Evolutionary conservation across 2,329 filamentous ascomycete genomes (phyloP), one percentile per base, ranked within the genome.

Genomic region (Trichothecium roseum): DNA sequence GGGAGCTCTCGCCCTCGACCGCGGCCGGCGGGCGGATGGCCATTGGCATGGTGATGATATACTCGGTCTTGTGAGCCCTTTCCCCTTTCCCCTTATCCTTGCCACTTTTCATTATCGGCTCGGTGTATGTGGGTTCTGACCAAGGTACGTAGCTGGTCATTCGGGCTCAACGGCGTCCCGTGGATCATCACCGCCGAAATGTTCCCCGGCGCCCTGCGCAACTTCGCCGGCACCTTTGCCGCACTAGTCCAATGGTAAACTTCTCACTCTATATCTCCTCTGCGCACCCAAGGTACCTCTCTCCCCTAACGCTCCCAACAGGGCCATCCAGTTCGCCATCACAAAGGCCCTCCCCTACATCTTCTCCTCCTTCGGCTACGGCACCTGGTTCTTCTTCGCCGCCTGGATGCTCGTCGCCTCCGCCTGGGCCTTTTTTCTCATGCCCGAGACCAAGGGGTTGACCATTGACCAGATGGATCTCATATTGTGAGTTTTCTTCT

Each of bases 381-480:
- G 70, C 5, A 68, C 67, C 2, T 74, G 68, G 57, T 72, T 72
- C 52, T 72, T 74, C 54, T 75, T 75, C 42, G 70, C 67, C 1
- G 58, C 58, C 3, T 60, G 66, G 46, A 69, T 72, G 56, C 50
- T 73, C 6, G 46, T 60, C 9, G 64, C 66, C 5, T 55, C 60
- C 8, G 38, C 66, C 18, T 73, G 65, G 53, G 60, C 66, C 3
- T 72, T 59, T 42, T 66, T 71, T 50, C 62, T 71, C 36, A 49
- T 73, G 3, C 69, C 69, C 1, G 69, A 74, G 49, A 73, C 69
- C 5, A 73, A 72, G 46, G 69, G 69, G 37, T 53, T 69, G 36
- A 68, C 66, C 0, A 54, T 73, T 3, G 69, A 74, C 29, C 63
- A 66, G 32, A 68, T 72, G 52, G 69, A 74, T 31, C 45, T 51